Evolutionary conservation across 2,329 filamentous ascomycete genomes (phyloP).

Genomic region (Claviceps purpurea): DNA sequence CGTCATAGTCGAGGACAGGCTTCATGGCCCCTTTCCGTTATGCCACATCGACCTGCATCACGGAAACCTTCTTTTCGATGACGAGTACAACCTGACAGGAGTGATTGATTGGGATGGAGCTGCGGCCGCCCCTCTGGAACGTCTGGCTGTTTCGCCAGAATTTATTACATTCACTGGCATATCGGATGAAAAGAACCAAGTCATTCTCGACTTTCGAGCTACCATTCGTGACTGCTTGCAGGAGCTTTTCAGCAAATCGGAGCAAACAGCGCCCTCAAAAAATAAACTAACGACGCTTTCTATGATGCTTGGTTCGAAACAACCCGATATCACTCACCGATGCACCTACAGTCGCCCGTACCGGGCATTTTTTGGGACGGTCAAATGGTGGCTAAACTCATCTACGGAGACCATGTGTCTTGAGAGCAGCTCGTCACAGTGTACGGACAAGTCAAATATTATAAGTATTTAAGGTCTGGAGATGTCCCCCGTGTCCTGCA

Average conservation of each 20-base stretch:
- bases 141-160: conserved; percentile 6
- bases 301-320: conserved; percentile 5
- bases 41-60: conserved; percentile 5
- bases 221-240: conserved; percentile 3
- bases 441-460: conserved; percentile 1
- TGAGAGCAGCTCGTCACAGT: conserved; percentile 4
- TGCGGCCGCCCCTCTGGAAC: conserved; percentile 3
- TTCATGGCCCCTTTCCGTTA: conserved; percentile 5
- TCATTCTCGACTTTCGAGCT: conserved; percentile 3
- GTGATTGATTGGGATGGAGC: conserved; percentile 2
- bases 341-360: conserved; percentile 5
- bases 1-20: conserved; percentile 4
- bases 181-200: conserved; percentile 2
- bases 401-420: neutral
- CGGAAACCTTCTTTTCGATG: conserved; percentile 6
- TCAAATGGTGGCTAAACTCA: conserved; percentile 2
- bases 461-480: neutral
- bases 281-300: conserved; percentile 2
- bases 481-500: no score
- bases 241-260: neutral
- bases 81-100: conserved; percentile 3
- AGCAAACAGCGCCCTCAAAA: neutral
- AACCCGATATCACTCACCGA: conserved; percentile 4
- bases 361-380: conserved; percentile 3
- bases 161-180: conserved; percentile 5